Conservation (phyloP, 495 filamentous ascomycete species). For the Penicillium roqueforti region DNA sequence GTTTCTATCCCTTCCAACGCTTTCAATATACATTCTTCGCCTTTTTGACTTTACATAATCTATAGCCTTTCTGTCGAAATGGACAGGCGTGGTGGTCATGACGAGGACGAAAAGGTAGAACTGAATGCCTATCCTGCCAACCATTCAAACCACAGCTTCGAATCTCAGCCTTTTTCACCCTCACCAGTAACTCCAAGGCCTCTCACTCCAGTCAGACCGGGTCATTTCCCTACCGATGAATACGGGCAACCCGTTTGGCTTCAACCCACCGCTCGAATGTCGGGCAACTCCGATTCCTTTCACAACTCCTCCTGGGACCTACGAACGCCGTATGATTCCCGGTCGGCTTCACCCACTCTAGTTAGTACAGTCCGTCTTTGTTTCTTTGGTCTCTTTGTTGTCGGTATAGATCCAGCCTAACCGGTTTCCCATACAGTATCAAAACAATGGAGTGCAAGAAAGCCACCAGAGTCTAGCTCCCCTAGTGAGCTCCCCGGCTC, state of each 20-base stretch:
- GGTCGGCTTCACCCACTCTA: conserved; percentile 30
- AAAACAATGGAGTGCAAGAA: conserved; percentile 23
- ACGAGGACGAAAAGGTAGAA: conserved; percentile 29
- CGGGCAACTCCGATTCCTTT: conserved; percentile 20
- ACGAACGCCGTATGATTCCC: conserved; percentile 19
- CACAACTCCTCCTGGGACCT: conserved; percentile 12
- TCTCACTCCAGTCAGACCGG: conserved; percentile 24
- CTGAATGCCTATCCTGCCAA: conserved; percentile 17
- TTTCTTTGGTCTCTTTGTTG: background rate
- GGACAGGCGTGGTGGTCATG: conserved; percentile 11
- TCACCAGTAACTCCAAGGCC: conserved; percentile 11
- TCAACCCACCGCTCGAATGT: conserved; percentile 18
- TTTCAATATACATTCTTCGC: conserved; percentile 1
- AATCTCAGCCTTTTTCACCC: conserved; percentile 13
- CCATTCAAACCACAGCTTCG: conserved; percentile 13
- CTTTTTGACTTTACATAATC: background rate
- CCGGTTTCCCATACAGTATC: conserved; percentile 14
- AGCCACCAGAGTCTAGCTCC: conserved; percentile 24
- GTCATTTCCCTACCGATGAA: conserved; percentile 19
- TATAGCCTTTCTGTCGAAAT: background rate
- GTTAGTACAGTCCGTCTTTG: conserved; percentile 18
- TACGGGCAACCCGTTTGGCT: conserved; percentile 19
- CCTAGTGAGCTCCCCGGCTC: conserved; percentile 22
- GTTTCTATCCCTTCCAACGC: too few relatives aligned
- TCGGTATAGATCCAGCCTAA: background rate